Percentiles rank a stretch among this genome's conserved stretches.
Evolutionary conservation across 31 red algal genomes (phyloP).

Genomic region (Asparagopsis taxiformis): DNA sequence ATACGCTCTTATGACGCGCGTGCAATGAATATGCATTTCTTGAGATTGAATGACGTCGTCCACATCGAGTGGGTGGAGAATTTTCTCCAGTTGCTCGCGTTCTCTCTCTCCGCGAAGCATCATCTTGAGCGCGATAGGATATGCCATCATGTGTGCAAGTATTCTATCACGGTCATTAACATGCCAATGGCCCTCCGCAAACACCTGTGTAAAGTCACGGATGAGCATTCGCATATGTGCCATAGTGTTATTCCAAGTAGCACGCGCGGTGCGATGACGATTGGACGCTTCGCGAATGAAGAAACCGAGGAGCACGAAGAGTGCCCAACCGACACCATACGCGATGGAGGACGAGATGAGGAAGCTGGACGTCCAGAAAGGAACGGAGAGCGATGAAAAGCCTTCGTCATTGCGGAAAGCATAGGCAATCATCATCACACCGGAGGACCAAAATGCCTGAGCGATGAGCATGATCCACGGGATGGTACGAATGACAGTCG

Average conservation of each 20-base stretch:
- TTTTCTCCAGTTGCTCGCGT: conserved; percentile 21
- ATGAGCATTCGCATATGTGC: conserved; percentile 9
- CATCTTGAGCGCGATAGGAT: too few relatives aligned
- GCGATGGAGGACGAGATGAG: too few relatives aligned
- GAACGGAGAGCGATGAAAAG: conserved; percentile 8
- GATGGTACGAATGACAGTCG: conserved; percentile 11
- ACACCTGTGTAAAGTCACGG: conserved; percentile 31
- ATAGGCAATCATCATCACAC: conserved; percentile 33
- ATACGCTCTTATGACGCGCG: too few relatives aligned
- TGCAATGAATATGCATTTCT: too few relatives aligned
- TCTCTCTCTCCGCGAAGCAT: too few relatives aligned
- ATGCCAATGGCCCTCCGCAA: conserved; percentile 42
- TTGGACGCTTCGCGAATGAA: too few relatives aligned
- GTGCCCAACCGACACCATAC: conserved; percentile 59
- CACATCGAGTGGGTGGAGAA: conserved; percentile 39
- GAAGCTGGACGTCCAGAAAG: conserved; percentile 46
- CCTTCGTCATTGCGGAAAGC: conserved; percentile 5
- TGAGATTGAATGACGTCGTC: too few relatives aligned
- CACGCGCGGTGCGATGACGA: too few relatives aligned
- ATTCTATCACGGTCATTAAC: conserved; percentile 33
- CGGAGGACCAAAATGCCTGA: conserved; percentile 38
- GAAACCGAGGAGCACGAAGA: too few relatives aligned
- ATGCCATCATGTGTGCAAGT: conserved; percentile 41
- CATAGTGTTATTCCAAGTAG: conserved; percentile 14
- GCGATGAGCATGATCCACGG: conserved; percentile 20